Evolutionary conservation across 2,329 filamentous ascomycete species (phyloP).

Genomic region (Colletotrichum kahawae): DNA sequence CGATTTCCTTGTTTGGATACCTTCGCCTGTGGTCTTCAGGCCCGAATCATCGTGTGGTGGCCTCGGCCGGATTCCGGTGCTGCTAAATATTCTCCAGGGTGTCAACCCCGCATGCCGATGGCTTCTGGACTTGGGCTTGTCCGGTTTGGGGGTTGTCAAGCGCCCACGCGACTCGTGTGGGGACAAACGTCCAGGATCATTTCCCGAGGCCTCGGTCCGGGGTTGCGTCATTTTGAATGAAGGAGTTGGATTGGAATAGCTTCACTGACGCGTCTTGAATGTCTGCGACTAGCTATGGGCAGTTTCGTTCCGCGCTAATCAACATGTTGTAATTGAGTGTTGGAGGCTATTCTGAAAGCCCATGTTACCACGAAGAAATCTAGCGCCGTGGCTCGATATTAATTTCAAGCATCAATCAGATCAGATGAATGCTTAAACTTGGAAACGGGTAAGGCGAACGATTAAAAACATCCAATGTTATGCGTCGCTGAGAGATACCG

Average conservation of each 20-base stretch:
- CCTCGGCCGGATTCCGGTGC: conserved; percentile 9
- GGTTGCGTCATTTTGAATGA: neutral
- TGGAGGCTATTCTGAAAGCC: neutral
- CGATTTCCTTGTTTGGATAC: neutral
- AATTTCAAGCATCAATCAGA: neutral
- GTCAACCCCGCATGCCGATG: conserved; percentile 2
- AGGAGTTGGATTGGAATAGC: neutral
- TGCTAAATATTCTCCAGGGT: neutral
- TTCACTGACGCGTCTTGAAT: neutral
- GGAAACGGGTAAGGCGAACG: neutral
- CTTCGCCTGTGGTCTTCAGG: neutral
- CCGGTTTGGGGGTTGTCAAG: neutral
- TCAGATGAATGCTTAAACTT: neutral
- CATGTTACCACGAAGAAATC: neutral
- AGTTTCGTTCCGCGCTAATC: neutral
- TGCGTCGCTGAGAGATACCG: neutral
- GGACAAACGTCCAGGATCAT: neutral
- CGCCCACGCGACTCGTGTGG: neutral
- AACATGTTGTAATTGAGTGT: neutral
- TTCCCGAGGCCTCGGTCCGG: neutral
- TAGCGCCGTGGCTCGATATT: neutral
- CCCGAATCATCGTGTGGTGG: neutral
- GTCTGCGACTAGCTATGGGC: neutral
- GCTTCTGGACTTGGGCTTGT: neutral
- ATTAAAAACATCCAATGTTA: neutral